phyloP scores from a whole-genome alignment of 1,139 yeast genomes.

The Hyphopichia fennica region DNA sequence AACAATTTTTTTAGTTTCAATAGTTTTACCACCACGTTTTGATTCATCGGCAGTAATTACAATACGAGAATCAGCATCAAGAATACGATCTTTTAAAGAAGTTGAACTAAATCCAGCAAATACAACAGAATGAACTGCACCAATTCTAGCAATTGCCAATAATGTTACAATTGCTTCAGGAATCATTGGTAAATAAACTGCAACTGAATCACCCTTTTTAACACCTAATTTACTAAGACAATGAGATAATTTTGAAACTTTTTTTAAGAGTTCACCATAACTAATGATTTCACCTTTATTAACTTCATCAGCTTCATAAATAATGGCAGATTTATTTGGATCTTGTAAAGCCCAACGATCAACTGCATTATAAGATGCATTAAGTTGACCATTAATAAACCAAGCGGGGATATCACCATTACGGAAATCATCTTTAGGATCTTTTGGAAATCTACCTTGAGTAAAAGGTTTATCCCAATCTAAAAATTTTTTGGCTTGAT shows the following conservation, averaged over 20 bases:
- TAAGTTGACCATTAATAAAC: conserved; percentile 76
- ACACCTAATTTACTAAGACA: conserved; percentile 67
- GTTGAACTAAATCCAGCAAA: conserved; percentile 83
- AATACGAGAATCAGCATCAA: conserved; percentile 70
- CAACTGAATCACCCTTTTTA: conserved; percentile 80
- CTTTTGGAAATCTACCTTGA: conserved; percentile 53
- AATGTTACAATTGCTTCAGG: conserved; percentile 77
- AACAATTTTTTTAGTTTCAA: conserved; percentile 79
- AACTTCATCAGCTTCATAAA: conserved; percentile 80
- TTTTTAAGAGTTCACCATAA: conserved; percentile 68
- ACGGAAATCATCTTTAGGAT: conserved; percentile 51
- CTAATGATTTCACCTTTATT: conserved; percentile 62
- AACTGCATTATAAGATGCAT: conserved; percentile 75
- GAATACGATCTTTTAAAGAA: conserved; percentile 73
- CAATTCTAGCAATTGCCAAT: conserved; percentile 73
- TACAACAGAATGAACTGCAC: conserved; percentile 81
- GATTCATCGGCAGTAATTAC: conserved; percentile 83
- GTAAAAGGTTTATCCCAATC: conserved; percentile 68
- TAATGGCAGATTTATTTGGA: conserved; percentile 74
- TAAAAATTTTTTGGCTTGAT: conserved; percentile 55
- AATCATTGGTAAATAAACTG: conserved; percentile 84
- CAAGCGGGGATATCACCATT: conserved; percentile 72
- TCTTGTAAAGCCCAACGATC: conserved; percentile 75
- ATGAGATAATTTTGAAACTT: conserved; percentile 71
- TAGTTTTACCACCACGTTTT: conserved; percentile 78